phyloP scores from a whole-genome alignment of 768 basidiomycete species.

The Suillus discolor region DNA sequence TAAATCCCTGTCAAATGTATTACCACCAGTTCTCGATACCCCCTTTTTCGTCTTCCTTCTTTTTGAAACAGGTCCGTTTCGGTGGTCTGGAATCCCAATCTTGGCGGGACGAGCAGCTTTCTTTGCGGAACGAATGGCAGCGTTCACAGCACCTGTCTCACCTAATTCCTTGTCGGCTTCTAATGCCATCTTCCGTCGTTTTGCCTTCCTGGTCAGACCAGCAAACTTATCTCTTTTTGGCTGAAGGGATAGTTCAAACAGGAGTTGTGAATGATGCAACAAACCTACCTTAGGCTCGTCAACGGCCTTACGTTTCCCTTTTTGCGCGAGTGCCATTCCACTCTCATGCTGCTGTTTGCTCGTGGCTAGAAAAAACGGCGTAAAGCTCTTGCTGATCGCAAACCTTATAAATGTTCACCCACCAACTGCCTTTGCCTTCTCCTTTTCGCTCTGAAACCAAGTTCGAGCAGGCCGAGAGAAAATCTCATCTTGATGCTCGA shows the following conservation, averaged over 20 bases:
- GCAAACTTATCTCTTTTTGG: constrained; percentile 77
- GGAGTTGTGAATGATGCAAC: neutral
- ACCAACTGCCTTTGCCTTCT: constrained; percentile 85
- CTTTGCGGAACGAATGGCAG: constrained; percentile 88
- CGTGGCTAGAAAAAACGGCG: constrained; percentile 47
- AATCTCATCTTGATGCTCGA: constrained; percentile 92
- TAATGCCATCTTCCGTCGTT: constrained; percentile 84
- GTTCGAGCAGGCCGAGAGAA: constrained; percentile 91
- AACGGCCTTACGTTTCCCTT: constrained; percentile 40
- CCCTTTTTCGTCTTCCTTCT: constrained; percentile 36
- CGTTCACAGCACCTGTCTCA: constrained; percentile 56
- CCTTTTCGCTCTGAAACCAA: constrained; percentile 95
- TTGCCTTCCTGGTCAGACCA: constrained; percentile 85
- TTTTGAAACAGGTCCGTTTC: constrained; percentile 33
- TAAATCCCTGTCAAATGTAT: constrained; percentile 63
- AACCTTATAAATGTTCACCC: constrained; percentile 8
- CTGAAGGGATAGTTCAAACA: constrained; percentile 35
- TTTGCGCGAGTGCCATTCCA: constrained; percentile 42
- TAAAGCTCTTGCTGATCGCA: constrained; percentile 11
- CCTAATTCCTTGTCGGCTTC: constrained; percentile 74
- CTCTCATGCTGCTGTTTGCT: constrained; percentile 78
- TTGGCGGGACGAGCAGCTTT: constrained; percentile 73
- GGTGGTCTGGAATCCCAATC: constrained; percentile 61
- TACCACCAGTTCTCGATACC: constrained; percentile 33
- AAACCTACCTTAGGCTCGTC: constrained; percentile 44